Base-by-base conservation (phyloP, 306 rosid genomes). In the Fagus crenata region DNA sequence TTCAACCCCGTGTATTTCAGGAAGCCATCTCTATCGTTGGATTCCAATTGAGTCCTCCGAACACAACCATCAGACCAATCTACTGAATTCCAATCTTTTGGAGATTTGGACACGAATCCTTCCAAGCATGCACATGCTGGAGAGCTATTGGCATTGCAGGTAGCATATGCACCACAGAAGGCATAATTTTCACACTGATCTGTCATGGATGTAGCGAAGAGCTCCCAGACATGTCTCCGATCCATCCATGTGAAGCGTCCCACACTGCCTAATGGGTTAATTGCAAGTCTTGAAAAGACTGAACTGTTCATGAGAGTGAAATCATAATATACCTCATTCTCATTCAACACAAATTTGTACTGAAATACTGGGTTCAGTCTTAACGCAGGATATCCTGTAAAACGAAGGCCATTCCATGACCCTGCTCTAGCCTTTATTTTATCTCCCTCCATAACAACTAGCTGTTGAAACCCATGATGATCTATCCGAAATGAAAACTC, bases 151-250 rank as follows among this genome's bases (percentile, higher is more conserved):
- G 41, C 11, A 55, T 76, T 49, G 41, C 86, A 83, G 1, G 49
- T 14, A 11, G 81, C 76, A 53, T 83, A 70, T 6, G 46, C 77
- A 28, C 83, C 83, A 2, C 86, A 83, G 4, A 55, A 7, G 72
- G 9, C 78, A 72, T 83, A 83, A 40, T 71, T 63, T 33, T 76
- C 80, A 65, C 88, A 85, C 59, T 28, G 69, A 6, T 85, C 83
- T 2, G 0, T 0, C 0, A 11, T 79, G 79, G 1, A 64, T 72
- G n/a, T 75, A 5, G 0, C 1, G 13, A 2, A 78, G 6, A 3
- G 65, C 36, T 65, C 49, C 85, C 87, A 84, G 2, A 14, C 13
- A 3, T 8, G 60, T 51, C 75, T 42, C 37, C 15, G 5, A 73
- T 6, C 9, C 7, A 39, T 59, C 87, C 80, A 84, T 12, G 33